These are phyloP conservation scores for Conringia planisiliqua DNA, from an alignment of 345 rosid genomes.

Conservation along the genomic window DNA sequence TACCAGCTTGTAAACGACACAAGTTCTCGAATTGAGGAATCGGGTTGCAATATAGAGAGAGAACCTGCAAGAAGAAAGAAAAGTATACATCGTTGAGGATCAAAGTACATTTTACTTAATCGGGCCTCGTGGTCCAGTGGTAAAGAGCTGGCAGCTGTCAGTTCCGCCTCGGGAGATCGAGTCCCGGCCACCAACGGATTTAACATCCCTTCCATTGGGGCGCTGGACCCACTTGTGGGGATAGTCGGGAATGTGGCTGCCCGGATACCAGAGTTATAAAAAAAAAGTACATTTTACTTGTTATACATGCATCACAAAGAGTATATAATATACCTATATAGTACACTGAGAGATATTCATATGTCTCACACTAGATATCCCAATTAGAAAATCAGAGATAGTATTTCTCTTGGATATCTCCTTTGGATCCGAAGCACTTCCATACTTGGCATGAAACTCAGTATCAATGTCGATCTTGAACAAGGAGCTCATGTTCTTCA, in stretches of 20 bases:
- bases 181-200: no score
- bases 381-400: neutral
- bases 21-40: neutral
- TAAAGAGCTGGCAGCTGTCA: no score
- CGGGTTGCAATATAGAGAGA: neutral
- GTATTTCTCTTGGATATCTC: neutral
- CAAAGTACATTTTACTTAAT: neutral
- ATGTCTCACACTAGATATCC: neutral
- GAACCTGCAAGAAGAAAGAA: neutral
- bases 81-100: neutral
- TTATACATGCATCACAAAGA: neutral
- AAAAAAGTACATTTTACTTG: neutral
- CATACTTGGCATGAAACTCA: neutral
- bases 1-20: neutral
- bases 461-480: neutral
- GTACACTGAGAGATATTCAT: neutral
- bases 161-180: no score
- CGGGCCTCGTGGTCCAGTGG: no score
- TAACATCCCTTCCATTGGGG: no score
- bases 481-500: slow-evolving; percentile 3
- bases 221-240: no score
- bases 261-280: no score
- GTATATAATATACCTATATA: neutral
- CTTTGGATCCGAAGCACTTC: no score
- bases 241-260: no score